Percentiles rank a stretch among this genome's conserved stretches.
Evolutionary conservation across 176 grass and related monocot genomes (phyloP).

Genomic region (Hsuehochloa calcarea): DNA sequence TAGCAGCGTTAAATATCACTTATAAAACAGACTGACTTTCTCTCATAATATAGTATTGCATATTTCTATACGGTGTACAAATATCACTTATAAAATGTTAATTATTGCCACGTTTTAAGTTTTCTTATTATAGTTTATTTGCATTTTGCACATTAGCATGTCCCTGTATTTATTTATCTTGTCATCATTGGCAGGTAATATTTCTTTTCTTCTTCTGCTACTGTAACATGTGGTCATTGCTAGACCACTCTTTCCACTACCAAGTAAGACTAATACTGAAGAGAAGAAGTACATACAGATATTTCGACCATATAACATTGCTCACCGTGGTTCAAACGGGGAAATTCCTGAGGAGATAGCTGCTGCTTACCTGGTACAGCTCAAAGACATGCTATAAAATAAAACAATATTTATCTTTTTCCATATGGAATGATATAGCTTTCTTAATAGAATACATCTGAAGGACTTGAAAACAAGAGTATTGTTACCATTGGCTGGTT

Average conservation of each 20-base stretch:
- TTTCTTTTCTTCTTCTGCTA: constrained; percentile 52
- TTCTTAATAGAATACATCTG: neutral
- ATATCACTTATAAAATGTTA: neutral
- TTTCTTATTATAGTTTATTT: neutral
- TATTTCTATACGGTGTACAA: neutral
- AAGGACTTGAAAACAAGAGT: neutral
- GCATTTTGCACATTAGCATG: neutral
- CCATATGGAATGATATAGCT: neutral
- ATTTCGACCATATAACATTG: constrained; percentile 91
- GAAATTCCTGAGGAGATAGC: constrained; percentile 97
- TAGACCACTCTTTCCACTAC: constrained; percentile 67
- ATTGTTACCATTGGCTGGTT: neutral
- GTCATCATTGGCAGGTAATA: constrained; percentile 43
- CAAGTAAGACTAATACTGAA: constrained; percentile 51
- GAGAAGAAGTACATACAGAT: constrained; percentile 67
- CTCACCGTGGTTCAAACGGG: constrained; percentile 90
- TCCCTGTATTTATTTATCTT: constrained; percentile 25
- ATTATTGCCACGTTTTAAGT: neutral
- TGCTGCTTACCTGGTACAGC: constrained; percentile 77
- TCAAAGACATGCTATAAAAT: neutral
- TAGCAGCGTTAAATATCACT: neutral
- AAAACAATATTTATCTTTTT: constrained; percentile 16
- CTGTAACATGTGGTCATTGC: constrained; percentile 40
- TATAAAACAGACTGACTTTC: neutral
- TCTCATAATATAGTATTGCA: neutral